Percentiles rank a stretch among this genome's conserved stretches.
Conservation (phyloP, 495 filamentous ascomycete genomes). For the Tuber aestivum region DNA sequence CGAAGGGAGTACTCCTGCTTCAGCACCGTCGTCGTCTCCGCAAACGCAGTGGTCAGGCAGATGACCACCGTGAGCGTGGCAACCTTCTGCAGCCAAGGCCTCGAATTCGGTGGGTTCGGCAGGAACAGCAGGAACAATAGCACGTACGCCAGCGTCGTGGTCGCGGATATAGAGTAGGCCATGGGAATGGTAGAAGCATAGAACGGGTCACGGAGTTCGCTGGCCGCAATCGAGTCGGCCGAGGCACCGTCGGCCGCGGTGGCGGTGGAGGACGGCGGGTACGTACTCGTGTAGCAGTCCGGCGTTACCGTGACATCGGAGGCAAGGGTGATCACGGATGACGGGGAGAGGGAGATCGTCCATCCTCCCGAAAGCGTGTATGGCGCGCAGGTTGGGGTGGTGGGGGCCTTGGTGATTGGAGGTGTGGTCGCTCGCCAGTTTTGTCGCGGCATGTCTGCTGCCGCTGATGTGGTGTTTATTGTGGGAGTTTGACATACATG, state of each 20-base stretch:
- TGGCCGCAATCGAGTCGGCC: constrained; percentile 42
- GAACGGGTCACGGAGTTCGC: constrained; percentile 74
- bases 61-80: constrained; percentile 85
- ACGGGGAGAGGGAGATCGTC: constrained; percentile 52
- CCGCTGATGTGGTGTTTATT: neutral
- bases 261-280: constrained; percentile 26
- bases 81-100: constrained; percentile 94
- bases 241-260: neutral
- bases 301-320: constrained; percentile 49
- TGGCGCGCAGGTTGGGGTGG: constrained; percentile 50
- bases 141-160: constrained; percentile 86
- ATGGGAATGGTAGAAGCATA: constrained; percentile 87
- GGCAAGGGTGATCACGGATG: constrained; percentile 55
- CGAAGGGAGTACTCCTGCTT: constrained; percentile 65
- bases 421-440: constrained; percentile 38
- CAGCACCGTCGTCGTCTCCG: constrained; percentile 78
- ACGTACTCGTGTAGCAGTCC: constrained; percentile 35
- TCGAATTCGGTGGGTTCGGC: constrained; percentile 69
- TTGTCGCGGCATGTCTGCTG: constrained; percentile 30
- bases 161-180: constrained; percentile 82
- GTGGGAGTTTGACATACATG: constrained; percentile 6
- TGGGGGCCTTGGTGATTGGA: constrained; percentile 12
- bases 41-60: constrained; percentile 86
- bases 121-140: constrained; percentile 92
- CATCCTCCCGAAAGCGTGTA: constrained; percentile 60